phyloP scores from a whole-genome alignment of 2,329 filamentous ascomycete genomes.

The Microdochium trichocladiopsis region DNA sequence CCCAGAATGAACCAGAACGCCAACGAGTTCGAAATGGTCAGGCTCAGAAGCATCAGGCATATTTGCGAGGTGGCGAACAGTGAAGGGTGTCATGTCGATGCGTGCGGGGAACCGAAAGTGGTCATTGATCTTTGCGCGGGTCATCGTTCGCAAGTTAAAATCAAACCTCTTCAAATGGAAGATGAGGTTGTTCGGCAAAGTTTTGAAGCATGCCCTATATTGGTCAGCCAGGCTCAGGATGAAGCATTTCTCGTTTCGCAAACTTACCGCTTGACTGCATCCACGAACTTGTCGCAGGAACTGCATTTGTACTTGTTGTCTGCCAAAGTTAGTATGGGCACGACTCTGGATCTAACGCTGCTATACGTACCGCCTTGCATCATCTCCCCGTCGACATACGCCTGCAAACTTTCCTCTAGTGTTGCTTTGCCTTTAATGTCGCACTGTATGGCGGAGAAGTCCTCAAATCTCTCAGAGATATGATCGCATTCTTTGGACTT shows the following conservation, averaged over 20 bases:
- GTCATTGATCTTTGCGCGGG: constrained; percentile 91
- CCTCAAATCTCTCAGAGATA: constrained; percentile 83
- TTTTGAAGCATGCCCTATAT: constrained; percentile 74
- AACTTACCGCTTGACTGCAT: constrained; percentile 76
- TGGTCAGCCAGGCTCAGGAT: not conserved
- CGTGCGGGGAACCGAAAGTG: constrained; percentile 78
- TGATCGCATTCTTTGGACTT: constrained; percentile 92
- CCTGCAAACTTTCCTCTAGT: constrained; percentile 79
- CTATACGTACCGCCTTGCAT: constrained; percentile 71
- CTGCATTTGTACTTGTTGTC: constrained; percentile 99
- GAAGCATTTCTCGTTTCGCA: too few species aligned
- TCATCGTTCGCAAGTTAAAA: constrained; percentile 69
- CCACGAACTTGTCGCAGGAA: constrained; percentile 78
- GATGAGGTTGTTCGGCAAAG: constrained; percentile 88
- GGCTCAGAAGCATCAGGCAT: constrained; percentile 45
- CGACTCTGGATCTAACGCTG: not conserved
- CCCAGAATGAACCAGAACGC: constrained; percentile 86
- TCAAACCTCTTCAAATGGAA: constrained; percentile 90
- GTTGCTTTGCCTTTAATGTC: constrained; percentile 88
- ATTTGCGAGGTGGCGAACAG: constrained; percentile 73
- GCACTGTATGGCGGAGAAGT: constrained; percentile 91
- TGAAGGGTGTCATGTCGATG: constrained; percentile 87
- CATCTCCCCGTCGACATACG: constrained; percentile 93
- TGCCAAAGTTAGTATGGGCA: constrained; percentile 23
- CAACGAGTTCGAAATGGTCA: constrained; percentile 90